Evolutionary conservation across 1,284 basidiomycete genomes (phyloP).

Genomic region (Crucibulum cyathiforme): DNA sequence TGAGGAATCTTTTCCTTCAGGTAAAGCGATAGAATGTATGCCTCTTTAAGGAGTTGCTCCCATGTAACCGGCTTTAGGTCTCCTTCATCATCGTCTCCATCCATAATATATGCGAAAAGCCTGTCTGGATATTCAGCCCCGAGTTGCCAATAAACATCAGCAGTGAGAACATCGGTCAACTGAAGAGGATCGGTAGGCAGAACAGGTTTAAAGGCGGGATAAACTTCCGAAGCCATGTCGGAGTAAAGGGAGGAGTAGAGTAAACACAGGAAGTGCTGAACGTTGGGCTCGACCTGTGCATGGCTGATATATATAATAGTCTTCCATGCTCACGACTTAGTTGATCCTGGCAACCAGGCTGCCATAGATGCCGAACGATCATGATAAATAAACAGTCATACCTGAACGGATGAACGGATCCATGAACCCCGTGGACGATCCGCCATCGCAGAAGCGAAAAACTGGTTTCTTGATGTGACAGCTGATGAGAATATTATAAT

Average conservation of each 20-base stretch:
- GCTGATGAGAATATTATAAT: no score
- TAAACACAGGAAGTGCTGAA: no score
- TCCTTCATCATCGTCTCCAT: conserved; percentile 5
- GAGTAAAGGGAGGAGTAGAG: background rate
- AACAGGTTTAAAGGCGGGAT: background rate
- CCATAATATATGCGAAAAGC: conserved; percentile 10
- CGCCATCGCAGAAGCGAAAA: no score
- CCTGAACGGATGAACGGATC: no score
- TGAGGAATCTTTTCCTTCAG: background rate
- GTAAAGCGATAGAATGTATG: background rate
- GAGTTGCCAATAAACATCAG: conserved; percentile 9
- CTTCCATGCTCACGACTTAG: no score
- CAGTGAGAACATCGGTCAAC: conserved; percentile 2
- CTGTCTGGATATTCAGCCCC: conserved; percentile 7
- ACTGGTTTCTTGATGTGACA: no score
- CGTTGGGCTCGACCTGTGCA: no score
- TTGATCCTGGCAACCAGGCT: no score
- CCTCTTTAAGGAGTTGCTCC: conserved; percentile 5
- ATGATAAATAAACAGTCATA: no score
- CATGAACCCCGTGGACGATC: no score
- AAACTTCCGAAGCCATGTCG: background rate
- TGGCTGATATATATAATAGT: no score
- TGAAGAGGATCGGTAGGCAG: conserved; percentile 6
- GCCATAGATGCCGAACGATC: no score
- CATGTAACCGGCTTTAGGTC: conserved; percentile 6